These are phyloP conservation scores for Monosporozyma siamensis DNA, from an alignment of 805 yeast genomes.

Conservation along the genomic window DNA sequence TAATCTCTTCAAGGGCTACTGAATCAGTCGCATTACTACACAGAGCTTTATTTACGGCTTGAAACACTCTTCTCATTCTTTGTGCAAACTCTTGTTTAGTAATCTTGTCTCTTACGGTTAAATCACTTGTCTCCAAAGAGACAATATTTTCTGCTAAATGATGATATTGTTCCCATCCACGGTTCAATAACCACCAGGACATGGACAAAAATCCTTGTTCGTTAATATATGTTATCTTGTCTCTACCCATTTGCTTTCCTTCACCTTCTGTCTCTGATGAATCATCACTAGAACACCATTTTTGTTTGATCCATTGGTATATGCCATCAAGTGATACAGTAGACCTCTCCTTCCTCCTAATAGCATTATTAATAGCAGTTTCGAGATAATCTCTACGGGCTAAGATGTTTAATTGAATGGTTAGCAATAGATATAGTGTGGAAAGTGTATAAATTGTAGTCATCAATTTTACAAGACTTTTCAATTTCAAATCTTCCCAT, in stretches of 20 bases:
- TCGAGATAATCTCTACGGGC: constrained; percentile 81
- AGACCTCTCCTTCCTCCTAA: constrained; percentile 22
- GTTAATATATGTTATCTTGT: constrained; percentile 34
- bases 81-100: constrained; percentile 50
- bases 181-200: constrained; percentile 89
- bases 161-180: constrained; percentile 64
- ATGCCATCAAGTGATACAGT: not conserved
- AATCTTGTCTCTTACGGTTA: constrained; percentile 68
- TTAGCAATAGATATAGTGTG: constrained; percentile 63
- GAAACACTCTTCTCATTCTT: constrained; percentile 32
- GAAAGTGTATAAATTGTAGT: constrained; percentile 62
- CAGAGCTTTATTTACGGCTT: constrained; percentile 24
- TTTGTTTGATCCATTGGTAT: not conserved
- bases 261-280: no score
- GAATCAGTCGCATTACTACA: not conserved
- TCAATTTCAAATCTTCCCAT: constrained; percentile 75
- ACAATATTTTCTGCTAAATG: constrained; percentile 49
- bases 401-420: constrained; percentile 78
- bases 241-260: not conserved
- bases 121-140: constrained; percentile 45
- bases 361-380: constrained; percentile 62
- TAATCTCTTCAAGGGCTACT: constrained; percentile 15
- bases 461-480: constrained; percentile 63
- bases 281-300: not conserved
- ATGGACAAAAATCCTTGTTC: constrained; percentile 80